Evolutionary conservation across 2,329 filamentous ascomycete species (phyloP).

Genomic region (Bipolaris zeicola): DNA sequence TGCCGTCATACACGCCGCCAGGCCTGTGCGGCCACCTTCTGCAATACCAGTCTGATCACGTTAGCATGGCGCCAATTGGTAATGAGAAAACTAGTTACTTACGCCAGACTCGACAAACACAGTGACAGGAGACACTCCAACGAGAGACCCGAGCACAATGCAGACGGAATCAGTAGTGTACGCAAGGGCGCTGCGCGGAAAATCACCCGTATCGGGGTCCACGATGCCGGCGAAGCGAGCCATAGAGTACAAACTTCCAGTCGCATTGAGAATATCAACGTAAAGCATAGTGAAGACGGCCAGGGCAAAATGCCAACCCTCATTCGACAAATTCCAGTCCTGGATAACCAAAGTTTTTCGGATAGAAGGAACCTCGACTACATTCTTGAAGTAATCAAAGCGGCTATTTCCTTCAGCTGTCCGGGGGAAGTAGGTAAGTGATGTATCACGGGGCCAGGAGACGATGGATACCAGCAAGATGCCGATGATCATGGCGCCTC

Average conservation of each 20-base stretch:
- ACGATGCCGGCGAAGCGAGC: constrained; percentile 81
- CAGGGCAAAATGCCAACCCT: constrained; percentile 77
- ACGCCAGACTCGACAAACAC: constrained; percentile 84
- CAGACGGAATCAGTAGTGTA: constrained; percentile 82
- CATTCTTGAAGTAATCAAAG: constrained; percentile 87
- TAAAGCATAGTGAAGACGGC: constrained; percentile 89
- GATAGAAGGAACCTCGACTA: constrained; percentile 83
- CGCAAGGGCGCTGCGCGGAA: constrained; percentile 82
- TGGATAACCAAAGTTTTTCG: constrained; percentile 70
- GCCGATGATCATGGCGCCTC: constrained; percentile 82
- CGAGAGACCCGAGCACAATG: constrained; percentile 78
- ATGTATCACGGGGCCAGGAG: constrained; percentile 79
- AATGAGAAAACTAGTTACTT: constrained; percentile 14
- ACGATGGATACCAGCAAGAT: constrained; percentile 85
- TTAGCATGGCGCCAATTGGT: background rate
- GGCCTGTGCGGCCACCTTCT: constrained; percentile 80
- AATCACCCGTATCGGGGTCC: constrained; percentile 82
- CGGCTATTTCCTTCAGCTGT: constrained; percentile 68
- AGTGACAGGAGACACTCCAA: constrained; percentile 81
- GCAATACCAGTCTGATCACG: constrained; percentile 68
- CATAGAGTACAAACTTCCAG: constrained; percentile 88
- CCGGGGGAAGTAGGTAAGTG: constrained; percentile 81
- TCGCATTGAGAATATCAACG: constrained; percentile 82
- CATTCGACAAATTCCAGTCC: constrained; percentile 71
- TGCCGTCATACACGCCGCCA: constrained; percentile 78